Evolutionary conservation across 2,329 filamentous ascomycete genomes (phyloP).

Genomic region (Pseudogymnoascus sp.): DNA sequence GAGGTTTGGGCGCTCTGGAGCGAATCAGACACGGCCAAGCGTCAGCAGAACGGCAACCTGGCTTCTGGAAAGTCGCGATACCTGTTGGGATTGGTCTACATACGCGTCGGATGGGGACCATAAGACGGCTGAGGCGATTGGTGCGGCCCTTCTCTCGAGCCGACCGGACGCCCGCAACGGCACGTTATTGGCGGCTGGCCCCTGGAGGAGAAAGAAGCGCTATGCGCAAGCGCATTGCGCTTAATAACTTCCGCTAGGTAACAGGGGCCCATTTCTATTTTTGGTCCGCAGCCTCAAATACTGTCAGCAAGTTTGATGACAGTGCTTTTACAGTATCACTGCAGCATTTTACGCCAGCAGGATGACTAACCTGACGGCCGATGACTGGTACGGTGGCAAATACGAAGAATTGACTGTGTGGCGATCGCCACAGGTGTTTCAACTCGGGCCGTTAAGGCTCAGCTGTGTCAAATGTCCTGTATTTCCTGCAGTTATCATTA

Average conservation of each 20-base stretch:
- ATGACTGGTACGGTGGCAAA: background rate
- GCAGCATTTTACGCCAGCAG: background rate
- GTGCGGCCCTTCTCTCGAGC: slow-evolving; percentile 1
- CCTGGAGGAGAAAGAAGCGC: background rate
- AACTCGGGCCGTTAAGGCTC: slow-evolving; percentile 8
- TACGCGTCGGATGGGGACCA: background rate
- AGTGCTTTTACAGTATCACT: slow-evolving; percentile 1
- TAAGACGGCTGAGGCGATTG: background rate
- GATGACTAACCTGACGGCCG: background rate
- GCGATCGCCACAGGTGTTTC: background rate
- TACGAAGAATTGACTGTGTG: background rate
- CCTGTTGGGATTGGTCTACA: background rate
- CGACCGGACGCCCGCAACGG: background rate
- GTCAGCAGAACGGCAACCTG: background rate
- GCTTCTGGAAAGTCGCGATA: slow-evolving; percentile 2
- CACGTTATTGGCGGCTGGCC: background rate
- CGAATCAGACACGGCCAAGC: background rate
- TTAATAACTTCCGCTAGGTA: background rate
- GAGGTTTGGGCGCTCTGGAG: background rate
- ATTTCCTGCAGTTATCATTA: slow-evolving; percentile 1
- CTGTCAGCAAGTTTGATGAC: slow-evolving; percentile 1
- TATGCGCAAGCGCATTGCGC: slow-evolving; percentile 1
- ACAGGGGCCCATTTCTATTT: background rate
- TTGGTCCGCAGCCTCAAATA: background rate
- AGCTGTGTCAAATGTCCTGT: background rate